Base-by-base conservation (phyloP, 139 green algal genomes). In the Tetradesmus obliquus region DNA sequence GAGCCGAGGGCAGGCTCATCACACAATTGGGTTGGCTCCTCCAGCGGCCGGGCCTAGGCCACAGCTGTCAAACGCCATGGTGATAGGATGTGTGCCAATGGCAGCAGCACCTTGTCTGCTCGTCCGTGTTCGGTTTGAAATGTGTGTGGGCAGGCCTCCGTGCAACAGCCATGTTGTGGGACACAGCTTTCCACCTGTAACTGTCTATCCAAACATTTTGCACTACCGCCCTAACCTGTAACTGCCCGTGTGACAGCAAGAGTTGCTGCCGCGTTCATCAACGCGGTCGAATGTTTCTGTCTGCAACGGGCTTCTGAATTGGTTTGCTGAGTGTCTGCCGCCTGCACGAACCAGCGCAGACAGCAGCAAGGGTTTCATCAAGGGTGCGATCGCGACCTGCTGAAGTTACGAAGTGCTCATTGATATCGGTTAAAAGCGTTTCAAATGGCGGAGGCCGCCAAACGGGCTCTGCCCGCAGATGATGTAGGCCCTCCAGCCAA, bases 401-500 rank as follows among this genome's bases (percentile, higher is more conserved):
- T 20, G 5, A 71, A 10, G 66, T 76, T n/a, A 24, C 7, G 3
- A 76, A 4, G 15, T 24, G 66, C 15, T 24, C 5, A 6, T 24
- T 4, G 17, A 7, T n/a, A 6, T 19, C 5, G 1, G 15, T 24
- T 4, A 76, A 24, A 24, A 24, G 5, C 17, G 6, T 24, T 19
- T 24, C 8, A 3, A 5, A 85, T 85, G 80, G 45, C 80, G 17
- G 80, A 85, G 20, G 54, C 45, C 6, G 54, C 19, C 54, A 90
- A 90, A 45, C 62, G 85, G 85, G 55, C 17, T 13, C 15, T 82
- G 66, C 58, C 85, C 32, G 85, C 45, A 22, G 22, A 15, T 2
- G 66, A 88, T 55, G 22, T 51, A 13, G 55, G 15, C 51, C 76
- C 76, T 24, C 55, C 62, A 17, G 51, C 80, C 88, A 92, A 92